Evolutionary conservation across 2,329 filamentous ascomycete species (phyloP).

Genomic region (Cladophialophora exuberans): DNA sequence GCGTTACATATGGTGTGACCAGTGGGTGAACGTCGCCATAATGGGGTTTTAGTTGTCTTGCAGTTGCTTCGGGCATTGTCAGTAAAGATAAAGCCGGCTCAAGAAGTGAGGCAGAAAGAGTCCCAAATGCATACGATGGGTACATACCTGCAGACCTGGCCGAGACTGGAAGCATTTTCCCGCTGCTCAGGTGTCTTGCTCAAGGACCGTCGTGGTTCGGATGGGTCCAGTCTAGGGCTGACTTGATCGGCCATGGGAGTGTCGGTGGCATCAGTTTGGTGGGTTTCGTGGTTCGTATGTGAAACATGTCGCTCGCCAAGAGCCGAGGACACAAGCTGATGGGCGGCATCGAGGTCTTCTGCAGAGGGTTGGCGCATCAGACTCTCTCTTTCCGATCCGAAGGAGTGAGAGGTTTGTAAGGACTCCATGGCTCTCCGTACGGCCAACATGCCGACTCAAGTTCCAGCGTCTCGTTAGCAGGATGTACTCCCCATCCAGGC

Average conservation of each 20-base stretch:
- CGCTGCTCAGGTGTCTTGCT: constrained; percentile 18
- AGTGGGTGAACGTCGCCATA: constrained; percentile 92
- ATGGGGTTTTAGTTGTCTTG: constrained; percentile 85
- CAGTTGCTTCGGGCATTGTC: constrained; percentile 72
- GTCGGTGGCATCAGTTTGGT: constrained; percentile 18
- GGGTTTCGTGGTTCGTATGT: constrained; percentile 17
- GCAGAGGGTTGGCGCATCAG: constrained; percentile 49
- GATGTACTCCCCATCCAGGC: constrained; percentile 18
- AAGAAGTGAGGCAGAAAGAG: constrained; percentile 36
- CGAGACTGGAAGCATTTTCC: constrained; percentile 26
- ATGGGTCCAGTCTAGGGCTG: constrained; percentile 14
- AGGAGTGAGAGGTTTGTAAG: constrained; percentile 27
- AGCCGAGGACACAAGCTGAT: constrained; percentile 52
- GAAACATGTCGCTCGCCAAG: constrained; percentile 42
- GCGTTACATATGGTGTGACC: constrained; percentile 97
- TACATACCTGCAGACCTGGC: constrained; percentile 35
- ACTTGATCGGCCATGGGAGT: constrained; percentile 9
- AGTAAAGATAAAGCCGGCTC: neutral
- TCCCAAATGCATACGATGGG: constrained; percentile 33
- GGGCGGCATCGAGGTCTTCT: constrained; percentile 52
- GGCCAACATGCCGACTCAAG: constrained; percentile 33
- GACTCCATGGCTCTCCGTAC: constrained; percentile 32
- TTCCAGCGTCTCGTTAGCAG: constrained; percentile 12
- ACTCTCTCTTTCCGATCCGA: constrained; percentile 29
- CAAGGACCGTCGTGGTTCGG: constrained; percentile 4